phyloP scores from a whole-genome alignment of 1,284 basidiomycete genomes.

The Austroboletus niveus region DNA sequence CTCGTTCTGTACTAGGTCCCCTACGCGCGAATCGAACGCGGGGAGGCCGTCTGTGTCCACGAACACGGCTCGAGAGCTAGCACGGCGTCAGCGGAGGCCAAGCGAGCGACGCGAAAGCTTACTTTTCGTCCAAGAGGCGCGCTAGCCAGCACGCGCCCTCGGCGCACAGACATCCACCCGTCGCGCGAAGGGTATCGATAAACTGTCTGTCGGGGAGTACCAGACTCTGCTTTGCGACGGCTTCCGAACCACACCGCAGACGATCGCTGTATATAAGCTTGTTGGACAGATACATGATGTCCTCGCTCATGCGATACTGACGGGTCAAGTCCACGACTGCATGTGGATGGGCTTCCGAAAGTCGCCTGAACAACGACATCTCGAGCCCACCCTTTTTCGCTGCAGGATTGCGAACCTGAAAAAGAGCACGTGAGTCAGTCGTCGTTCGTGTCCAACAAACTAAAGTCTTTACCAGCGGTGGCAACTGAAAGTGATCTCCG shows the following conservation, averaged over 20 bases:
- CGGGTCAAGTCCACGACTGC: slow-evolving; percentile 81
- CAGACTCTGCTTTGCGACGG: slow-evolving; percentile 63
- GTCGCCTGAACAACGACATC: slow-evolving; percentile 83
- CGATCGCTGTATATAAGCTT: slow-evolving; percentile 82
- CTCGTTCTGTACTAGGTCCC: slow-evolving; percentile 87
- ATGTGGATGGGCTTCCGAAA: slow-evolving; percentile 83
- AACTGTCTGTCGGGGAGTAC: slow-evolving; percentile 48
- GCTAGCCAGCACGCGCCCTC: slow-evolving; percentile 68
- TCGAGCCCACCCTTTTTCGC: slow-evolving; percentile 88
- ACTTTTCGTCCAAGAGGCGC: slow-evolving; percentile 65
- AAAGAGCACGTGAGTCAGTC: neutral
- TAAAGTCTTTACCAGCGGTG: slow-evolving; percentile 66
- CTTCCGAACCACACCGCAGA: slow-evolving; percentile 75
- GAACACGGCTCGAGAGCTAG: slow-evolving; percentile 82
- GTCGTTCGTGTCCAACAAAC: neutral
- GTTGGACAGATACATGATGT: slow-evolving; percentile 95
- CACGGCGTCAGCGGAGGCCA: neutral
- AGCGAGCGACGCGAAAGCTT: slow-evolving; percentile 17
- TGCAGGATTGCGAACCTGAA: slow-evolving; percentile 73
- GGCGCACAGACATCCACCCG: slow-evolving; percentile 29
- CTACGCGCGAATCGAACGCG: slow-evolving; percentile 76
- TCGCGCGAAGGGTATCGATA: slow-evolving; percentile 41
- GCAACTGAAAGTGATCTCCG: slow-evolving; percentile 96
- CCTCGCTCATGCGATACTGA: slow-evolving; percentile 97
- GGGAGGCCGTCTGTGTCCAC: slow-evolving; percentile 88